phyloP scores from a whole-genome alignment of 2,329 filamentous ascomycete species.

The Verticillium dahliae region DNA sequence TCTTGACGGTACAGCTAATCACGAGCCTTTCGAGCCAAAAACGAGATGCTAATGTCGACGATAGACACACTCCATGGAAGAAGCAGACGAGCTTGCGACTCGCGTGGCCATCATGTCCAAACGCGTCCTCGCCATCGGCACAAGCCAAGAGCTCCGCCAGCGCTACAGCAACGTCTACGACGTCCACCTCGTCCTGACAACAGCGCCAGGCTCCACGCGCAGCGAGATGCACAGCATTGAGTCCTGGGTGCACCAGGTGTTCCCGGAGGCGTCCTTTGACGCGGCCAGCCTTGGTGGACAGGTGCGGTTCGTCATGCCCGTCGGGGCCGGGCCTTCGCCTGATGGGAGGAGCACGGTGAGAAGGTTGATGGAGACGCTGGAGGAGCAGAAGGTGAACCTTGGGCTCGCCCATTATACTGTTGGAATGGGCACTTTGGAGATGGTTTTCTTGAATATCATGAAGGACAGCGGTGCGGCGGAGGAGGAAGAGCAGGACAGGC shows the following conservation, averaged over 20 bases:
- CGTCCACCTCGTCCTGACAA: conserved; percentile 52
- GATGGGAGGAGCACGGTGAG: conserved; percentile 15
- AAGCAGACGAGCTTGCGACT: conserved; percentile 63
- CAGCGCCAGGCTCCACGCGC: conserved; percentile 47
- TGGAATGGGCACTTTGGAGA: conserved; percentile 58
- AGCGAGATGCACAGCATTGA: conserved; percentile 49
- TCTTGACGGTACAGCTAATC: conserved; percentile 45
- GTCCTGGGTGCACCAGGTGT: conserved; percentile 42
- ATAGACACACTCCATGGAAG: conserved; percentile 66
- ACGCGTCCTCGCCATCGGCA: conserved; percentile 52
- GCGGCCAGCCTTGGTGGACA: conserved; percentile 55
- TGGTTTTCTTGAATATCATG: conserved; percentile 62
- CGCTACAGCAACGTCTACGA: conserved; percentile 55
- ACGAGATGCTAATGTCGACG: neutral
- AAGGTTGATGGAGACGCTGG: conserved; percentile 36
- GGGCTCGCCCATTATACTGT: conserved; percentile 61
- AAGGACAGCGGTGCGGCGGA: conserved; percentile 49
- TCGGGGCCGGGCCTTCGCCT: conserved; percentile 2
- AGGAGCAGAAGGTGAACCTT: conserved; percentile 45
- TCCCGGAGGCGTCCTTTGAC: conserved; percentile 48
- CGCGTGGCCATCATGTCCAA: conserved; percentile 4
- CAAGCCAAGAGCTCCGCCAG: conserved; percentile 45
- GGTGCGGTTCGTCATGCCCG: conserved; percentile 55
- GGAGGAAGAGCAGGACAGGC: neutral
- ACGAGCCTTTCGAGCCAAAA: neutral